Base-by-base conservation (phyloP, 768 basidiomycete species). In the Lactarius pseudohatsudake region DNA sequence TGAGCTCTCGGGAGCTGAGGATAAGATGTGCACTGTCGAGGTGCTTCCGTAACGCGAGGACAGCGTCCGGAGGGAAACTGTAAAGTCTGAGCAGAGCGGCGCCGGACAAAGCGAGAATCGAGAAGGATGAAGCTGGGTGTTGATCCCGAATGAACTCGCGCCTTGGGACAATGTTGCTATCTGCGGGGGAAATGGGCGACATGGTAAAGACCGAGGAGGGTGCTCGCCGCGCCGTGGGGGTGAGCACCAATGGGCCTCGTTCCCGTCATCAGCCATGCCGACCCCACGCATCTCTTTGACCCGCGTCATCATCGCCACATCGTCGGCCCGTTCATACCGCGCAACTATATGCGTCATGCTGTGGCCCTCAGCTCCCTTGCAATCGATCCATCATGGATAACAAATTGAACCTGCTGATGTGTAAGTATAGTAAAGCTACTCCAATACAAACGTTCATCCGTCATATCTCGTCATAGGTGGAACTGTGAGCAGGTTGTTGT, bases 361-460 rank as follows among this genome's bases (percentile, higher is more conserved):
- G 28, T 56, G 55, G 7, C 18, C 11, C 30, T 18, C 8, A 53
- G 50, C 22, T n/a, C 22, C 54, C 54, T 30, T 18, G 8, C 30
- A 43, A n/a, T 43, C 20, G 18, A 32, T 22, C 60, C 40, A 18
- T 16, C 61, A 67, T 63, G 61, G 61, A 10, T 26, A 67, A 59
- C 50, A 67, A 63, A 75, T 72, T 92, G 45, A 90, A 90, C 72
- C 82, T 88, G 26, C 77, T 92, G 64, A 92, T 92, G 92, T 93
- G 91, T 91, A 76, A 67, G 86, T 75, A 34, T 9, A 78, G 77
- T 30, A 38, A 15, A 53, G 4, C 1, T 32, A 30, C 58, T 32
- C 57, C 65, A 41, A n/a, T 61, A 20, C 60, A 26, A 16, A 40
- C 57, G 40, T 59, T 69, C 67, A 69, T 57, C 8, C 22, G 34